These are phyloP conservation scores for Aspergillus sp. DNA, from an alignment of 2,329 filamentous ascomycete species.

Conservation along the genomic window DNA sequence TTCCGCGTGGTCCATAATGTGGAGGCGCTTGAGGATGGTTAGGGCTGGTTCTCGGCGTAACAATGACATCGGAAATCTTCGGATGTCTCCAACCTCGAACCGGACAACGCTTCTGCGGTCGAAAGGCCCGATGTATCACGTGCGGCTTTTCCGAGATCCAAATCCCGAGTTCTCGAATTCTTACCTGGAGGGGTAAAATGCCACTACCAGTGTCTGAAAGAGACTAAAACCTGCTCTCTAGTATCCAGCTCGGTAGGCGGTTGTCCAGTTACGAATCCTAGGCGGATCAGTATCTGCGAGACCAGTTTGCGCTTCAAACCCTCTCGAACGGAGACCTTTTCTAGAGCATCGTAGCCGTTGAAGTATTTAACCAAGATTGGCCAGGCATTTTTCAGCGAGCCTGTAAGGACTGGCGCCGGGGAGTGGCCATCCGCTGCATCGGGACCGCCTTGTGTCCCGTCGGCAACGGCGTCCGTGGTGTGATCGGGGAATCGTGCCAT, in stretches of 20 bases:
- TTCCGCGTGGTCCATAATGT: background rate
- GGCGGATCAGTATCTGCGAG: constrained; percentile 56
- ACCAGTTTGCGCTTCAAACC: constrained; percentile 76
- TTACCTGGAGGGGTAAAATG: background rate
- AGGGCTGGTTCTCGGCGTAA: constrained; percentile 17
- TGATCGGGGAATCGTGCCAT: constrained; percentile 38
- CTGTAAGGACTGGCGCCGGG: constrained; percentile 26
- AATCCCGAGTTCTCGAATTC: background rate
- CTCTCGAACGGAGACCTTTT: constrained; percentile 82
- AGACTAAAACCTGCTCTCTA: constrained; percentile 52
- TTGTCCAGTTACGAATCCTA: constrained; percentile 63
- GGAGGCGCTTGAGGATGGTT: constrained; percentile 1
- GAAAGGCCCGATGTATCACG: constrained; percentile 14
- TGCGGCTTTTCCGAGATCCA: background rate
- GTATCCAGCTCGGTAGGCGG: constrained; percentile 31
- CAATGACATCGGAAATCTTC: constrained; percentile 19
- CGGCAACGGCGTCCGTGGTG: constrained; percentile 9
- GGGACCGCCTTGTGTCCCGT: constrained; percentile 16
- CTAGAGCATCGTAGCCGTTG: constrained; percentile 79
- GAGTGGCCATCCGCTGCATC: constrained; percentile 17
- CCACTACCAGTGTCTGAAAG: constrained; percentile 67
- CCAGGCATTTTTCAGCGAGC: constrained; percentile 63
- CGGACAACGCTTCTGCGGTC: constrained; percentile 1
- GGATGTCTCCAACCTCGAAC: constrained; percentile 8
- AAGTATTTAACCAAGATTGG: constrained; percentile 78